phyloP scores from a whole-genome alignment of 2,329 filamentous ascomycete genomes.

The Pyricularia pennisetigena region DNA sequence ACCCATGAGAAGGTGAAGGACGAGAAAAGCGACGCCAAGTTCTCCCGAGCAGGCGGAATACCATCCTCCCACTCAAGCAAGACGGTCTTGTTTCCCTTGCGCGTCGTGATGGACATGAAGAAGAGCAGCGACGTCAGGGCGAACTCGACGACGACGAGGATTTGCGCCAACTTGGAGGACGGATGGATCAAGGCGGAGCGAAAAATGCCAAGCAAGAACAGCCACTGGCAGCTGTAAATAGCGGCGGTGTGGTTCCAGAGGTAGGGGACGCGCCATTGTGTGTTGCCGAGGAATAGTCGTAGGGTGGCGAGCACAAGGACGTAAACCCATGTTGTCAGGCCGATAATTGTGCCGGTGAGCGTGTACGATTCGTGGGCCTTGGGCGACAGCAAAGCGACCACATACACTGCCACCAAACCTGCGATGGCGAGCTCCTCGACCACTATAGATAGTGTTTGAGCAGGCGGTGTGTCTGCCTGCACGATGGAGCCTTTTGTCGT shows the following conservation, averaged over 20 bases:
- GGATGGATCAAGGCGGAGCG: conserved; percentile 79
- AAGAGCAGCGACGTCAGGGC: conserved; percentile 64
- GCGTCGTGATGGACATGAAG: conserved; percentile 65
- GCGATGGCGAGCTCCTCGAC: conserved; percentile 68
- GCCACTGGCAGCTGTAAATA: conserved; percentile 77
- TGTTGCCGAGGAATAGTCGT: conserved; percentile 58
- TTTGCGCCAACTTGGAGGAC: conserved; percentile 48
- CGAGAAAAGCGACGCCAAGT: conserved; percentile 80
- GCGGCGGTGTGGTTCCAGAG: conserved; percentile 90
- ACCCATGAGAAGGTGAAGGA: conserved; percentile 85
- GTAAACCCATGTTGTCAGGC: conserved; percentile 72
- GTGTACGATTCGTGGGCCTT: conserved; percentile 42
- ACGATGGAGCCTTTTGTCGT: conserved; percentile 55
- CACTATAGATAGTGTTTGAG: conserved; percentile 58
- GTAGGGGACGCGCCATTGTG: conserved; percentile 55
- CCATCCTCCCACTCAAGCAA: conserved; percentile 81
- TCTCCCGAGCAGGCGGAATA: conserved; percentile 78
- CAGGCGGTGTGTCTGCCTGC: conserved; percentile 66
- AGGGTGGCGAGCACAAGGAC: conserved; percentile 63
- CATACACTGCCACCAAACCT: conserved; percentile 60
- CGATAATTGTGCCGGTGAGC: conserved; percentile 53
- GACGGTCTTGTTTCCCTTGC: conserved; percentile 87
- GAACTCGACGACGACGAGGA: conserved; percentile 66
- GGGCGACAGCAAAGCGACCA: conserved; percentile 50
- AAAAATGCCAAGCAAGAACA: conserved; percentile 67